phyloP scores from a whole-genome alignment of 2,329 filamentous ascomycete species.

The Fusarium nematophilum region DNA sequence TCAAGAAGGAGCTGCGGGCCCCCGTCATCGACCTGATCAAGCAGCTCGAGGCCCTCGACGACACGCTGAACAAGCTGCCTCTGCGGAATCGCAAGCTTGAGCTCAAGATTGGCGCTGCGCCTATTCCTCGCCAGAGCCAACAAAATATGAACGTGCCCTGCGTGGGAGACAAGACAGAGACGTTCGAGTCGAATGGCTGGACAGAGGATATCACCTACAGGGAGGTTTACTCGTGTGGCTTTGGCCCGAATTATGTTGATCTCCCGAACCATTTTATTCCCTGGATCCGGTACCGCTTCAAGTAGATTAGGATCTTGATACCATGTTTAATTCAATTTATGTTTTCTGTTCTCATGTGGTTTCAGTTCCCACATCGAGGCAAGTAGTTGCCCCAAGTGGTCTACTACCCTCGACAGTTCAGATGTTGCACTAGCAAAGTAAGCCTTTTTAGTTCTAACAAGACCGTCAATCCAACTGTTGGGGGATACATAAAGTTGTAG shows the following conservation, averaged over 20 bases:
- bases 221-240: slow-evolving; percentile 8
- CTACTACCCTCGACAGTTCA: too few relatives aligned
- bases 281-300: slow-evolving; percentile 15
- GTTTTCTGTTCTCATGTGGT: too few relatives aligned
- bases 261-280: slow-evolving; percentile 24
- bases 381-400: too few relatives aligned
- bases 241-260: slow-evolving; percentile 9
- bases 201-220: background rate
- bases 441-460: too few relatives aligned
- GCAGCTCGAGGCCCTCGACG: slow-evolving; percentile 17
- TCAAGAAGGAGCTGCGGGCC: slow-evolving; percentile 21
- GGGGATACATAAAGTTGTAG: too few relatives aligned
- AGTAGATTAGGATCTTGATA: background rate
- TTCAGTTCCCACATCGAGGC: too few relatives aligned
- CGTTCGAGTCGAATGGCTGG: background rate
- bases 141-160: slow-evolving; percentile 24
- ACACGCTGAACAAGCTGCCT: slow-evolving; percentile 10
- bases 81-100: slow-evolving; percentile 21
- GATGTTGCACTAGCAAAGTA: too few relatives aligned
- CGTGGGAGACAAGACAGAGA: background rate
- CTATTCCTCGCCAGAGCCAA: slow-evolving; percentile 14
- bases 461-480: too few relatives aligned
- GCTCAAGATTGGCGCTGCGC: background rate
- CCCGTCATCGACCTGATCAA: slow-evolving; percentile 23
- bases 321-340: too few relatives aligned